A percentile compares a stretch with the other conserved stretches of the same genome.
Evolutionary conservation across 106 monocot species (phyloP).

Genomic region (Dioscorea dumetorum): DNA sequence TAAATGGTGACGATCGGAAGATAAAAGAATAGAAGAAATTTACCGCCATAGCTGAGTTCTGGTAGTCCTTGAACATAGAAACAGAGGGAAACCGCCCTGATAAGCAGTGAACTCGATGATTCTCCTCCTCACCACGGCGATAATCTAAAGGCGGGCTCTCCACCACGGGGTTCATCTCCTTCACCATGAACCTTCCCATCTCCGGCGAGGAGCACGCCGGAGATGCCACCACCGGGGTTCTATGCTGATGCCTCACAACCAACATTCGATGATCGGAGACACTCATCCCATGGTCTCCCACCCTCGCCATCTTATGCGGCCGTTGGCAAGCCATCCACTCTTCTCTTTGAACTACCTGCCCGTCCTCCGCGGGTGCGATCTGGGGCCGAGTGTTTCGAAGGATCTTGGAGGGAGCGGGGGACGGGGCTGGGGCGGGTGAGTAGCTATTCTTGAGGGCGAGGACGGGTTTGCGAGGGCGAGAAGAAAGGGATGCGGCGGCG

Average conservation of each 20-base stretch:
- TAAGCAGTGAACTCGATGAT: slow-evolving; percentile 32
- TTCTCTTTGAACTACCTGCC: slow-evolving; percentile 57
- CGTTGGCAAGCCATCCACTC: slow-evolving; percentile 14
- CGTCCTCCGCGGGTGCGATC: slow-evolving; percentile 12
- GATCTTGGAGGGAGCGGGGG: background rate
- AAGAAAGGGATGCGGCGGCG: slow-evolving; percentile 44
- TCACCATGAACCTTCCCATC: slow-evolving; percentile 14
- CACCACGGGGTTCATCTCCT: slow-evolving; percentile 41
- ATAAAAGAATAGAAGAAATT: background rate
- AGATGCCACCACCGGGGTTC: slow-evolving; percentile 13
- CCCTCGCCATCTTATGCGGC: slow-evolving; percentile 42
- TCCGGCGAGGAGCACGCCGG: slow-evolving; percentile 25
- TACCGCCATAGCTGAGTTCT: slow-evolving; percentile 89
- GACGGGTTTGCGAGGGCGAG: slow-evolving; percentile 40
- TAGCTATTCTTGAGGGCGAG: slow-evolving; percentile 29
- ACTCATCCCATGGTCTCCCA: slow-evolving; percentile 10
- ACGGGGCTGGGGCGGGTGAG: slow-evolving; percentile 3
- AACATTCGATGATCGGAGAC: slow-evolving; percentile 21
- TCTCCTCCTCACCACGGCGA: slow-evolving; percentile 25
- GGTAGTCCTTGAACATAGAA: slow-evolving; percentile 82
- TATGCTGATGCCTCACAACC: slow-evolving; percentile 31
- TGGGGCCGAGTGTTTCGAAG: slow-evolving; percentile 14
- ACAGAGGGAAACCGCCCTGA: slow-evolving; percentile 64
- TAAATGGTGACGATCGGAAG: background rate
- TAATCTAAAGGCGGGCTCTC: slow-evolving; percentile 38